phyloP scores from a whole-genome alignment of 208 protist species.

The Entamoeba invadens region DNA sequence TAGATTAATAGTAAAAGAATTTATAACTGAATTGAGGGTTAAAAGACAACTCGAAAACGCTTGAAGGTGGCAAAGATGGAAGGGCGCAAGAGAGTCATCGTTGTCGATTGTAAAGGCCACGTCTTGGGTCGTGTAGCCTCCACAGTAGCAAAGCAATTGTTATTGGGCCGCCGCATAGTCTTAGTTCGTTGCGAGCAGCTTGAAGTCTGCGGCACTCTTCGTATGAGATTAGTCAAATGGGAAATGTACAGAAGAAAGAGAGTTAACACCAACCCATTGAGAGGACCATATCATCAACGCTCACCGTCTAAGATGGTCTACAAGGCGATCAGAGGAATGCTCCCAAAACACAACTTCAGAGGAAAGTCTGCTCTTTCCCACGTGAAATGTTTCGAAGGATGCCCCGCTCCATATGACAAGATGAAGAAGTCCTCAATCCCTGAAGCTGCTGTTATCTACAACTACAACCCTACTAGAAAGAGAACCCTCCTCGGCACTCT shows the following conservation, averaged over 20 bases:
- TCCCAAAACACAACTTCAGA: slow-evolving; percentile 70
- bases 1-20: no score
- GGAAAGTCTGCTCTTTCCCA: slow-evolving; percentile 52
- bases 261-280: slow-evolving; percentile 80
- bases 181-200: slow-evolving; percentile 19
- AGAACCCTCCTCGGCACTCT: slow-evolving; percentile 55
- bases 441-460: slow-evolving; percentile 51
- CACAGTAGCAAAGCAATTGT: slow-evolving; percentile 13
- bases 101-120: slow-evolving; percentile 17
- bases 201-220: neutral
- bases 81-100: neutral
- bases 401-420: slow-evolving; percentile 61
- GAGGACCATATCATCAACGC: slow-evolving; percentile 87
- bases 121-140: slow-evolving; percentile 24
- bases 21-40: no score
- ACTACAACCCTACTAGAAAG: slow-evolving; percentile 48
- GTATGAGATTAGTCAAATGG: slow-evolving; percentile 36
- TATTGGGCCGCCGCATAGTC: slow-evolving; percentile 8
- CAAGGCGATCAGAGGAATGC: slow-evolving; percentile 82
- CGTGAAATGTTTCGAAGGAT: slow-evolving; percentile 62
- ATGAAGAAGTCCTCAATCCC: slow-evolving; percentile 65
- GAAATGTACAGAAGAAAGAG: slow-evolving; percentile 73
- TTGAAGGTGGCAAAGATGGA: no score
- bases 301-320: slow-evolving; percentile 81
- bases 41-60: neutral